Base-by-base conservation (phyloP, 1,139 yeast species). In the Saccharomyces hybrid region DNA sequence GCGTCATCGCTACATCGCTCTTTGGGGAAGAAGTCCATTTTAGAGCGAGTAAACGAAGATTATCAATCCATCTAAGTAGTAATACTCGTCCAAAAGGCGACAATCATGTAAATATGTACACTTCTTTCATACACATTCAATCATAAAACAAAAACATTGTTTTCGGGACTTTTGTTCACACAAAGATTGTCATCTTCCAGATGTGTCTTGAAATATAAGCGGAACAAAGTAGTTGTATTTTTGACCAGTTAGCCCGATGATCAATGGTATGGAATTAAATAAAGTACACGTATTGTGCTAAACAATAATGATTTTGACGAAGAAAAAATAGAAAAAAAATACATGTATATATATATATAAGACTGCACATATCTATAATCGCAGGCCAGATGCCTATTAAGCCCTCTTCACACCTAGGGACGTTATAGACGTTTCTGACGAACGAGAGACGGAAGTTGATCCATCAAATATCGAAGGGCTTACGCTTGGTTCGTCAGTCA, bases 1-100 rank as follows among this genome's bases (percentile, higher is more conserved):
- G 83, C 83, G 23, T 73, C 81, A 44, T 79, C 87, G 2, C 69
- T 78, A 56, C 44, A 77, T 51, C 73, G 75, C 61, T 73, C 75
- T 7, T 58, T 61, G 16, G 68, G 70, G 7, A 63, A 59, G 50
- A 56, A 57, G 34, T 61, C 70, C 3, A 57, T 66, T 6, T 51
- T 67, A 34, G 67, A 65, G 11, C 11, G 9, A 38, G 44, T 38
- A 13, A 38, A 38, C 11, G 44, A 38, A 16, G 44, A 38, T 38
- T 38, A 38, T 38, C 44, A 38, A 38, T 38, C 44, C 26, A 38
- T 16, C 13, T 38, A 9, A 13, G 42, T 20, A 20, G 23, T 20
- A 20, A 20, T 20, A 20, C 23, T 20, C 23, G 23, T 20, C 23
- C 4, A 20, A 20, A 20, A 38, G 25, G 25, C 44, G 2, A 8